Base-by-base conservation (phyloP, 139 green algal genomes). In the Chlorella sp. region DNA sequence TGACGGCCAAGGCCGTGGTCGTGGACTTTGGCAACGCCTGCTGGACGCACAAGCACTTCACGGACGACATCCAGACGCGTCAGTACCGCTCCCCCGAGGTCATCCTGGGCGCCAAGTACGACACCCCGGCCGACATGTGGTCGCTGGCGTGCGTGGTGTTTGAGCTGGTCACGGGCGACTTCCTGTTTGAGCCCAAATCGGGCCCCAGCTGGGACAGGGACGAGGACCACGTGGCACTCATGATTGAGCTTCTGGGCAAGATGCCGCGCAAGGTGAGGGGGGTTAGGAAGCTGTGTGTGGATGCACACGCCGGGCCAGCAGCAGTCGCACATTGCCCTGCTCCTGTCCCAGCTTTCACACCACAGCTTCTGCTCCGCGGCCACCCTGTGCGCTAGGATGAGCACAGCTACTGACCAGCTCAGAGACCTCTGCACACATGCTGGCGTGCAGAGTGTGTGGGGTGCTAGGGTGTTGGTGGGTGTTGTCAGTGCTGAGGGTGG, bases 1-100 rank as follows among this genome's bases (percentile, higher is more conserved):
- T 30, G 26, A 74, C 23, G 27, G 79, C 89, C 0, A 31, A 35
- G 1, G 82, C 82, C 77, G 97, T 97, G 83, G 87, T 99, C 1
- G 93, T 98, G 35, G 96, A 99, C 87, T 97, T 99, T 83, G 96
- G 96, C 60, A 99, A 99, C 79, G 96, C 94, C 4, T 99, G 96
- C 89, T 99, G 96, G 96, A 91, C 81, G 20, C 78, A 98, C 86
- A 95, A 94, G 74, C 92, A 98, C 65, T 98, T 98, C 89, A 98
- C 94, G 23, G 78, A 86, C 26, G 95, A 99, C 83, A 96, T 99
- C 30, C 95, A 99, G 86, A 99, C 95, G 4, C 77, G 95, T 50
- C 93, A 96, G 80, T 99, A 99, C 78, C 80, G 80, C 42, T 87
- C 77, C 10, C 83, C 83, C 1, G 83, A 88, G 69, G 83, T 88